Base-by-base conservation (phyloP, 1,284 basidiomycete species). In the Cystobasidium slooffiae region DNA sequence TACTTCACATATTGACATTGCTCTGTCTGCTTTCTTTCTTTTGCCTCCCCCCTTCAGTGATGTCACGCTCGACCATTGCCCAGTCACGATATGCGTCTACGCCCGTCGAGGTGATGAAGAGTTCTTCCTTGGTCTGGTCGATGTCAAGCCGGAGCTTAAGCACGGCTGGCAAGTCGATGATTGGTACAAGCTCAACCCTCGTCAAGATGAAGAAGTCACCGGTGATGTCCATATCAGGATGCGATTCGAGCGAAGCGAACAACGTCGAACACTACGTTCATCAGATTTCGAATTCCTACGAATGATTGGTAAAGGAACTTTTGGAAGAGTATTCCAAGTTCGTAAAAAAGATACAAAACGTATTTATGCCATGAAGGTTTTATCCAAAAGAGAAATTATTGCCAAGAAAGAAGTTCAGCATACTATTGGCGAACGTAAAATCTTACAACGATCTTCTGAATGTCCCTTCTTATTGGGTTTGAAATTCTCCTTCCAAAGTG, bases 281-380 rank as follows among this genome's bases (percentile, higher is more conserved):
- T 78, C 80, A 81, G 96, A 99, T 83, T 99, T 99, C 81, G 97
- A 99, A 81, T 97, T 98, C 84, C 88, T 99, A 81, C 97, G 97
- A 83, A 90, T 99, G 78, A 99, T 99, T 83, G 97, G 97, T 61
- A 90, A 94, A 67, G 97, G 97, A 6, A 99, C 97, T 0, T 99
- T 99, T 82, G 97, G 97, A n/a, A 91, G 93, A 12, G 96, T 99
- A 24, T 99, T 98, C 86, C 97, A 99, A 84, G 96, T 99, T 51
- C 91, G 96, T 76, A 99, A 99, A 85, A 90, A 87, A 82, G 96
- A 99, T 85, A 99, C 97, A 56, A 92, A 93, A 83, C 92, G 97
- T 66, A 99, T 99, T 85, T 99, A 98, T 84, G 97, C 97, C 69
- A 99, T 99, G 96, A 99, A 99, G 83, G 93, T 99, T 63, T 87